Evolutionary conservation across 306 rosid genomes (phyloP), one percentile per base, ranked within the genome.

Genomic region (Cajanus cajan): DNA sequence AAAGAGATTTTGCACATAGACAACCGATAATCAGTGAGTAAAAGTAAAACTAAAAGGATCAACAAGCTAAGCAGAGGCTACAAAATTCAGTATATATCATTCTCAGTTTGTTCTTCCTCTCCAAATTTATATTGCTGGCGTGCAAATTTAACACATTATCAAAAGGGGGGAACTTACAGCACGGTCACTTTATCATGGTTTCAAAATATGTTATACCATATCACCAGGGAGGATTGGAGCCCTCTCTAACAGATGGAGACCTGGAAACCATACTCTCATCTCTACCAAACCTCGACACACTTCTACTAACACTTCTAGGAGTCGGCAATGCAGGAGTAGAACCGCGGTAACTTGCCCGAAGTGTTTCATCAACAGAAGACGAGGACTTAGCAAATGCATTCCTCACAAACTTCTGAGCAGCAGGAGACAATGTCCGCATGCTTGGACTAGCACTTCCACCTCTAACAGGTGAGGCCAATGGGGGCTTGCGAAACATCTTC

Each of bases 381-480:
- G 98, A 84, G 11, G 90, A 81, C 87, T 90, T 93, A 51, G 93
- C 94, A 37, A 96, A 90, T 28, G 97, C 97, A 80, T 93, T 90
- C 87, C 98, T 86, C 5, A 96, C 91, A 65, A 96, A 96, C 88
- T 93, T 96, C 89, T 96, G 98, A 9, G 99, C 99, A 22, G 99
- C 99, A 41, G 93, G 90, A 65, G 99, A 96, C 24, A 96, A 90
- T 0, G 98, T 89, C 67, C 94, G 55, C 79, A 83, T 89, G 68
- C 89, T 93, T 2, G 98, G 98, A 84, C 96, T 96, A 64, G 90
- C 97, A 89, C 97, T 93, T 54, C 98, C 97, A 4, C 93, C 92
- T 89, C 97, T 88, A 52, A 62, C 88, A 1, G 94, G 94, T 0
- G 99, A 93, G 3, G 98, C 96, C 93, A 96, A 78, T 0, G 98